phyloP scores from a whole-genome alignment of 2,329 filamentous ascomycete genomes.

The Hirsutella minnesotensis region DNA sequence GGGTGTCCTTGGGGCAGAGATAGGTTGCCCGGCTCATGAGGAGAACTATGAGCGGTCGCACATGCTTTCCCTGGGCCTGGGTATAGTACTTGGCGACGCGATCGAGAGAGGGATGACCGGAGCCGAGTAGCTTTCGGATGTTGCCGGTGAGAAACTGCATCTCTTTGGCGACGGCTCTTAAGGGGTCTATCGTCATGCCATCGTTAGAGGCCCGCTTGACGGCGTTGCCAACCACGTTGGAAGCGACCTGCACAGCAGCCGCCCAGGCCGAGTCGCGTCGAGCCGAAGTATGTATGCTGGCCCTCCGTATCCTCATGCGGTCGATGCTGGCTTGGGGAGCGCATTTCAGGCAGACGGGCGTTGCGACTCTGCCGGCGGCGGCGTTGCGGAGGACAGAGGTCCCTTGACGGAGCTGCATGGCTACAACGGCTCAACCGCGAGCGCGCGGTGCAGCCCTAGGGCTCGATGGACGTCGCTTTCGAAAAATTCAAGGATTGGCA shows the following conservation, averaged over 20 bases:
- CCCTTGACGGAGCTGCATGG: conserved; percentile 44
- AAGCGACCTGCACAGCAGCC: conserved; percentile 58
- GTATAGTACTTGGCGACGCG: conserved; percentile 98
- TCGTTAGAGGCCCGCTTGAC: conserved; percentile 49
- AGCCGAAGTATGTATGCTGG: conserved; percentile 30
- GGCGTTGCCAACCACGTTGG: conserved; percentile 60
- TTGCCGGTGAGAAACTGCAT: conserved; percentile 94
- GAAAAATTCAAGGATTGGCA: neutral
- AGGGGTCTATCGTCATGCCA: conserved; percentile 70
- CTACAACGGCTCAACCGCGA: neutral
- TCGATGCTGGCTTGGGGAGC: conserved; percentile 17
- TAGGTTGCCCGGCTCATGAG: conserved; percentile 93
- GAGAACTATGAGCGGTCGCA: conserved; percentile 85
- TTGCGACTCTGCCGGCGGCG: conserved; percentile 14
- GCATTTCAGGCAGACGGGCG: conserved; percentile 18
- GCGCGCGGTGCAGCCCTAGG: neutral
- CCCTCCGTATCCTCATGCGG: conserved; percentile 15
- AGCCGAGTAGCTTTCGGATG: conserved; percentile 84
- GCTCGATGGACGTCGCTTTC: neutral
- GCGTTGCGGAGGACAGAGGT: conserved; percentile 36
- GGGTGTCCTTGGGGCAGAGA: conserved; percentile 50
- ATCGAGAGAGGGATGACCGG: conserved; percentile 87
- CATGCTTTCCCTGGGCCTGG: conserved; percentile 90
- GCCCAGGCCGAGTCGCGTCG: conserved; percentile 55
- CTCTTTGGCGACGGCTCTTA: conserved; percentile 86